A percentile compares a stretch with the other conserved stretches of the same genome.
These are phyloP conservation scores for Penicillium antarcticum DNA, from an alignment of 495 filamentous ascomycete genomes.

Conservation along the genomic window DNA sequence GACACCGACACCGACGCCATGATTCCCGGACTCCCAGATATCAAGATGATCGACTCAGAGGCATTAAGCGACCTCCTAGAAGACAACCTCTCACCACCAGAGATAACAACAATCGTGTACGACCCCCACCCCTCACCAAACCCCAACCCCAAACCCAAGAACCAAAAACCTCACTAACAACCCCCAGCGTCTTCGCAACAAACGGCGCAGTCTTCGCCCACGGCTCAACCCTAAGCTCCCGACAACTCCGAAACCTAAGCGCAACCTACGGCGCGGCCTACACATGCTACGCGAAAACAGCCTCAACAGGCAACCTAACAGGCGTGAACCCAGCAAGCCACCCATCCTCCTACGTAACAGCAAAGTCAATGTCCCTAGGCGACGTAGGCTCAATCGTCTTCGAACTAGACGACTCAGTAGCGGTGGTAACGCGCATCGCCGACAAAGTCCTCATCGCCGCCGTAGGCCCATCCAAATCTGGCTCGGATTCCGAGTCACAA, in stretches of 20 bases:
- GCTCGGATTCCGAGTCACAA: neutral
- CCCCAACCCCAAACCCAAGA: neutral
- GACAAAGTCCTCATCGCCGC: slow-evolving; percentile 46
- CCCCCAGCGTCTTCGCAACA: slow-evolving; percentile 37
- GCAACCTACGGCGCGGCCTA: slow-evolving; percentile 49
- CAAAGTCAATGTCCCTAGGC: slow-evolving; percentile 46
- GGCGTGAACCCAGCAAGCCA: slow-evolving; percentile 47
- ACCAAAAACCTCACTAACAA: neutral
- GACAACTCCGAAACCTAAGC: slow-evolving; percentile 44
- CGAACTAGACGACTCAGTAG: slow-evolving; percentile 43
- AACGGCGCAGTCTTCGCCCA: slow-evolving; percentile 48
- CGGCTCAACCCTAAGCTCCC: slow-evolving; percentile 39
- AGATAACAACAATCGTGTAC: slow-evolving; percentile 48
- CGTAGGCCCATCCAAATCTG: slow-evolving; percentile 36
- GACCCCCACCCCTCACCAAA: neutral
- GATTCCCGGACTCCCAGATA: slow-evolving; percentile 47
- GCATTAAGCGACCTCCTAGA: slow-evolving; percentile 44
- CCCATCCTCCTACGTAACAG: slow-evolving; percentile 47
- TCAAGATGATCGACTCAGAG: slow-evolving; percentile 48
- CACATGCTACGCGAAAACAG: slow-evolving; percentile 46
- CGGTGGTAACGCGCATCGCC: slow-evolving; percentile 44
- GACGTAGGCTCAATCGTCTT: slow-evolving; percentile 50
- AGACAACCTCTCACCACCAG: slow-evolving; percentile 46
- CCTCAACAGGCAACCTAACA: slow-evolving; percentile 44
- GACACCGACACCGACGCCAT: slow-evolving; percentile 29